Conservation (phyloP, 2,329 filamentous ascomycete genomes). For the Fusarium anguioides region DNA sequence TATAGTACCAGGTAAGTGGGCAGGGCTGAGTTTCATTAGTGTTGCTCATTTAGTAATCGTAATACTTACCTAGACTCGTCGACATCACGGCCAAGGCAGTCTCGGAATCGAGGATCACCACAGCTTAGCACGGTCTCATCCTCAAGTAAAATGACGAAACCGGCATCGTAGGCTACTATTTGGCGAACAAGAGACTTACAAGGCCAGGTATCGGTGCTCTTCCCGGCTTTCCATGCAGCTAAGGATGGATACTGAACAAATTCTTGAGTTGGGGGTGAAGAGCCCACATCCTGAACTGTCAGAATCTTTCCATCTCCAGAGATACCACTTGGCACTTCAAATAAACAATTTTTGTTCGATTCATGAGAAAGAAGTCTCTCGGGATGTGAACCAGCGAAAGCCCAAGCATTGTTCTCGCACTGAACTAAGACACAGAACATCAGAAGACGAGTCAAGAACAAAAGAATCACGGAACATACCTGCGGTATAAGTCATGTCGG, state of each 20-base stretch:
- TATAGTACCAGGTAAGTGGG: slow-evolving; percentile 59
- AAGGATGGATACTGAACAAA: slow-evolving; percentile 42
- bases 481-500: slow-evolving; percentile 58
- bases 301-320: slow-evolving; percentile 34
- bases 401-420: slow-evolving; percentile 28
- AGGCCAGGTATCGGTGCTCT: slow-evolving; percentile 34
- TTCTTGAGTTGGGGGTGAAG: slow-evolving; percentile 2
- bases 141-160: slow-evolving; percentile 60
- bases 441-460: neutral
- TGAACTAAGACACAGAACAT: slow-evolving; percentile 30
- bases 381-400: slow-evolving; percentile 33
- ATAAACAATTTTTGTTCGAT: neutral
- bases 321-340: slow-evolving; percentile 23
- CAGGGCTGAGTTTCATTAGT: slow-evolving; percentile 52
- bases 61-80: slow-evolving; percentile 50
- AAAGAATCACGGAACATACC: slow-evolving; percentile 48
- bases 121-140: slow-evolving; percentile 61
- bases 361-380: neutral
- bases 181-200: slow-evolving; percentile 50
- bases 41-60: neutral
- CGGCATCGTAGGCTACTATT: slow-evolving; percentile 60
- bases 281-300: neutral
- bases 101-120: slow-evolving; percentile 69
- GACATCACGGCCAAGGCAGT: slow-evolving; percentile 65
- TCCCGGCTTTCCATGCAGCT: slow-evolving; percentile 24